Evolutionary conservation across 2,329 filamentous ascomycete species (phyloP), one percentile per base, ranked within the genome.

Genomic region (Aspergillus jensenii): DNA sequence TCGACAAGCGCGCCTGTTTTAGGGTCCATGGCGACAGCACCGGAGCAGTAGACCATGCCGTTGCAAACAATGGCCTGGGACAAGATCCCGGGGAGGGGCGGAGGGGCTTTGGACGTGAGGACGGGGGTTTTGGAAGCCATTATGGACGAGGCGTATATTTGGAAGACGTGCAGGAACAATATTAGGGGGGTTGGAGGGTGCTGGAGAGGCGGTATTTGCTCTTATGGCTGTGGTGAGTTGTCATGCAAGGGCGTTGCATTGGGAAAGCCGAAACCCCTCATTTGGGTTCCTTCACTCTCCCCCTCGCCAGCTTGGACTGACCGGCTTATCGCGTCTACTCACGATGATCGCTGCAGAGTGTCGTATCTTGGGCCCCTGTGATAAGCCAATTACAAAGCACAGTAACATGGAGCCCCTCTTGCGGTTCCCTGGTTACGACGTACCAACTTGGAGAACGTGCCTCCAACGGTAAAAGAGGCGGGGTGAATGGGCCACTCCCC

Each of bases 11-110:
- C 76, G 19, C 74, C 76, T 0, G 83, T 85, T n/a, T 68, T 70
- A 0, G 84, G 81, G 63, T 87, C 81, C 65, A 85, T 76, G 14
- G 83, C 83, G 33, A 90, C 78, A 60, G 79, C 80, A 23, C 87
- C 88, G 2, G 85, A 88, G 76, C 87, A 89, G 76, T 88, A 90
- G n/a, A 90, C 84, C 71, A 87, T 83, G 65, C 86, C 87, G 67
- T 86, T 85, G 71, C 81, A 80, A 62, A 84, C 79, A 64, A 88
- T 78, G 41, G 84, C 86, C 67, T 88, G 83, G 3, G 81, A 85
- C 71, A 85, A 83, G 65, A 86, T 81, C 2, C 72, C 71, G 0
- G 82, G 82, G 41, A 84, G 71, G 23, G 83, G 81, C 60, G 77
- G 73, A 33, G 80, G 83, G 11, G 82, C 79, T 61, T 81, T 80